Evolutionary conservation across 306 rosid species (phyloP), one percentile per base, ranked within the genome.

Genomic region (Macrotyloma uniflorum): DNA sequence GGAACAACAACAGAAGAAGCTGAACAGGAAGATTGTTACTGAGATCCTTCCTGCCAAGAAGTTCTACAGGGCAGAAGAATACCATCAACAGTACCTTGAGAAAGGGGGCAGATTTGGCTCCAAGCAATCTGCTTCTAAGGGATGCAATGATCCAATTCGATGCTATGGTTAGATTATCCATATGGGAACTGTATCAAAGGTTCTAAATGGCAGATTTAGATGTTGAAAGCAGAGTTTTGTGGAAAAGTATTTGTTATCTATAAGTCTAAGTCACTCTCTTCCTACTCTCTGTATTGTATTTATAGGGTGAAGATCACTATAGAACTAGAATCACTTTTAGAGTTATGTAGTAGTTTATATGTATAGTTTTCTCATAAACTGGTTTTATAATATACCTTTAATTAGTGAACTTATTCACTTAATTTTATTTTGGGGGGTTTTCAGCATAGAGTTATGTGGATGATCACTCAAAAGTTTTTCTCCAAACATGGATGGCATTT

Each of bases 11-110:
- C 91, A 92, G 85, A 83, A 88, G 55, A 67, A 75, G 43, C 14
- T 86, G 75, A 87, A 77, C 88, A 85, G 97, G 81, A 89, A 86
- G 80, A 90, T 94, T 6, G 88, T 94, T 23, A 89, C 97, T 1
- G 98, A 92, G 79, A 87, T 94, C 59, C 90, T 94, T 75, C 97
- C 97, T 0, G 97, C 98, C 40, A 94, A 87, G 86, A 94, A 89
- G 59, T 94, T 94, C 87, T 94, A 94, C 88, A 79, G 64, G 61
- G 98, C 98, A 0, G 98, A 92, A 82, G 98, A 94, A 80, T 83
- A 90, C 79, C 97, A 94, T 77, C 98, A 94, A 80, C 98, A 94
- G 75, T 94, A 94, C 82, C 97, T 94, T 2, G 97, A 85, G 70
- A 94, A 94, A 85, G 98, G 98, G 0, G 98, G 98, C 20, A 84